Base-by-base conservation (phyloP, 2,329 filamentous ascomycete genomes). In the Diaporthe longicolla region DNA sequence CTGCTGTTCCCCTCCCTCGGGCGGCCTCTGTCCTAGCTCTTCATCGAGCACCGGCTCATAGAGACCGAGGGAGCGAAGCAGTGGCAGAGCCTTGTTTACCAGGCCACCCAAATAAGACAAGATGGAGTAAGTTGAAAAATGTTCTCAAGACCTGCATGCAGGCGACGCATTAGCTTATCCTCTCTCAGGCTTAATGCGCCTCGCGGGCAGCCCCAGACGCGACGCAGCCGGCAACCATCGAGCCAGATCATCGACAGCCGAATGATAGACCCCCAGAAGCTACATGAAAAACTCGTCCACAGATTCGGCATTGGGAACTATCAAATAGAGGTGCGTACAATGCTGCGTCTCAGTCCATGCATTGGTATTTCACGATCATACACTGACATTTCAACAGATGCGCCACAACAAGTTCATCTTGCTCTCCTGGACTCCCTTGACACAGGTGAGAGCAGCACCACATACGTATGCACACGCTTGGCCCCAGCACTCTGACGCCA, bases 391-490 rank as follows among this genome's bases (percentile, higher is more conserved):
- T 9, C 63, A 6, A 72, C 26, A 72, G 70, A 65, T 72, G 70
- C 70, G 70, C 50, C 59, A 72, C 48, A 72, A 72, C 59, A 72
- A 72, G 24, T 72, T 72, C 50, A 50, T 65, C 52, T 32, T 72
- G 58, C 37, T 63, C 21, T 50, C 70, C 10, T 35, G 58, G 59
- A 13, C 58, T 37, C 59, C 24, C 10, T 55, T 72, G 57, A 72
- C 70, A 29, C 32, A 58, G 70, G 70, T 72, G 29, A 52, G 59
- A 32, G 48, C 10, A 19, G 50, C 48, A n/a, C 17, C 24, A 7
- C 40, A 19, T 21, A 7, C 40, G 17, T 21, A 13, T 45, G 2
- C 48, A 32, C 8, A 43, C 13, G 11, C 19, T 26, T 4, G 48
- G 70, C 26, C 50, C 48, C 63, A 19, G 21, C 43, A 35, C n/a